Evolutionary conservation across 495 filamentous ascomycete species (phyloP), one percentile per base, ranked within the genome.

Genomic region (Xylaria telfairii): DNA sequence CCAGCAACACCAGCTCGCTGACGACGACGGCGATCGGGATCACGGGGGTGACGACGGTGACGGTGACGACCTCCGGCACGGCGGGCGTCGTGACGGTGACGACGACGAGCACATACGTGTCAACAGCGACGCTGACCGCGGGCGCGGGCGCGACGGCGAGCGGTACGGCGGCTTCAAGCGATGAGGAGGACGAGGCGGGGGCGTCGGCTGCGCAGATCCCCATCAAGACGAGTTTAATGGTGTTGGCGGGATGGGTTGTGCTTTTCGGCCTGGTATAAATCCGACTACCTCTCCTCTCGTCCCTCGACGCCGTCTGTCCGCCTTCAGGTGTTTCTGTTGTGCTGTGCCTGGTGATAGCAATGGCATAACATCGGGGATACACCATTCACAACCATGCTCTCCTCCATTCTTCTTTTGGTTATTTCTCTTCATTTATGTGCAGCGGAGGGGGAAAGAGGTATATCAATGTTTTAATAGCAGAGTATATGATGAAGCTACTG

Each of bases 61-160:
- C 67, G 13, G 34, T 19, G 24, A 69, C 67, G 56, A 69, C 26
- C 56, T 28, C 30, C 5, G 57, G 44, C 32, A 49, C 41, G 1
- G 56, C 42, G 0, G 44, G 67, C 46, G 42, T 44, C 2, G 21
- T 46, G 32, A 69, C 67, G 15, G 26, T 44, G 30, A 69, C 67
- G 5, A 69, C 46, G 46, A 69, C 59, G 24, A 69, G 67, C 67
- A 63, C 54, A 1, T 63, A 41, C 57, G 44, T 69, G 17, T 62
- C 67, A 24, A 69, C 67, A 19, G 59, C 56, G 42, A 69, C 67
- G 24, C 21, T n/a, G 56, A 69, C 67, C 2, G 67, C 1, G 17
- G 26, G 28, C 5, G 9, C 34, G 32, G 54, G 42, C 0, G 47
- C 34, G 67, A 51, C 7, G 21, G 44, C 8, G 65, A 69, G 1